A percentile compares a stretch with the other conserved stretches of the same genome.
phyloP scores from a whole-genome alignment of 257 asterid species.

The Petunia secreta region DNA sequence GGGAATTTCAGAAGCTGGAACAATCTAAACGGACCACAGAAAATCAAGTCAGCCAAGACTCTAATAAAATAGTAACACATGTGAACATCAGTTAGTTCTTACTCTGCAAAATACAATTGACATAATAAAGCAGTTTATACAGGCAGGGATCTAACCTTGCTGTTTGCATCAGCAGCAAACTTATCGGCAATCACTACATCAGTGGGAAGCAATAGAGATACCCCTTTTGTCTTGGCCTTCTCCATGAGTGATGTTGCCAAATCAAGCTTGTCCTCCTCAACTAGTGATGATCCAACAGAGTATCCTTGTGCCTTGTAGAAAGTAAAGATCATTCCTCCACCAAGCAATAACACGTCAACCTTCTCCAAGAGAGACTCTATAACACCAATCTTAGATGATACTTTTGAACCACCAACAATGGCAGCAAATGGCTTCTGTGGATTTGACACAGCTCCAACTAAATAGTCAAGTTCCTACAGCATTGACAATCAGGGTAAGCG shows the following conservation, averaged over 20 bases:
- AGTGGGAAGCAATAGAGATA: conserved; percentile 67
- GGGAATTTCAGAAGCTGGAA: conserved; percentile 79
- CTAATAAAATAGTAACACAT: neutral
- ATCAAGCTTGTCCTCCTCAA: conserved; percentile 82
- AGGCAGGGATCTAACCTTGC: conserved; percentile 52
- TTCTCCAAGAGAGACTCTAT: conserved; percentile 73
- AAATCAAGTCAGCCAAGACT: neutral
- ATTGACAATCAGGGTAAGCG: neutral
- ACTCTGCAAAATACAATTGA: conserved; percentile 6
- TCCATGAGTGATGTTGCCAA: conserved; percentile 73
- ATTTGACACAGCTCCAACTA: conserved; percentile 77
- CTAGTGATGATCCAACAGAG: conserved; percentile 76
- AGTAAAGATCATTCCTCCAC: conserved; percentile 89
- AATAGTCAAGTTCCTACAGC: conserved; percentile 80
- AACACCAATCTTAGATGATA: conserved; percentile 72
- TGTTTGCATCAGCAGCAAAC: conserved; percentile 79
- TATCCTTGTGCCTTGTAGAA: conserved; percentile 86
- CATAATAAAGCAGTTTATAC: conserved; percentile 17
- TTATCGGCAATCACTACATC: conserved; percentile 79
- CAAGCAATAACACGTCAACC: conserved; percentile 72
- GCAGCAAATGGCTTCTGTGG: conserved; percentile 92
- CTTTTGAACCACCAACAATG: conserved; percentile 87
- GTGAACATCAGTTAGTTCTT: neutral
- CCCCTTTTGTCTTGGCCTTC: conserved; percentile 83
- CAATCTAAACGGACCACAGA: conserved; percentile 43